phyloP scores from a whole-genome alignment of 139 green algal species.

The Chlamydomonas eustigma region DNA sequence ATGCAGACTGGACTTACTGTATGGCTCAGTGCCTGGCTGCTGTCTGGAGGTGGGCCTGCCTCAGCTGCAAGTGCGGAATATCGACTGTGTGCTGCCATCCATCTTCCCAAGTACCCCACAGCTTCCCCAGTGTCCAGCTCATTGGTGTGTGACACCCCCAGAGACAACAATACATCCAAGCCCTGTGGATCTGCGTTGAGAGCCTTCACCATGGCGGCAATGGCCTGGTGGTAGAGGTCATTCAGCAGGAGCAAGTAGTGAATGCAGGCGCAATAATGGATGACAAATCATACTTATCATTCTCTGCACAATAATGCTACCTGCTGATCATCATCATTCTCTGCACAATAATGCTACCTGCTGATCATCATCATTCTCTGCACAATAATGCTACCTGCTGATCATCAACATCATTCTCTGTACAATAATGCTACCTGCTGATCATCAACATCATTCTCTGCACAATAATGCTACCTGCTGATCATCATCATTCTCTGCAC shows the following conservation, averaged over 20 bases:
- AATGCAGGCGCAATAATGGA: too few species aligned
- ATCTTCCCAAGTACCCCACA: constrained; percentile 45
- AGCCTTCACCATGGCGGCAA: constrained; percentile 79
- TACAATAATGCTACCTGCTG: too few species aligned
- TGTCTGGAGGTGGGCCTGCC: constrained; percentile 33
- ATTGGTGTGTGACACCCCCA: constrained; percentile 96
- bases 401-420: too few species aligned
- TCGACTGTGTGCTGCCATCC: constrained; percentile 40
- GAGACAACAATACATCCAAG: constrained; percentile 82
- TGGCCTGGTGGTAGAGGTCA: constrained; percentile 63
- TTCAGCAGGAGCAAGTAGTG: too few species aligned
- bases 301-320: too few species aligned
- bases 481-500: constrained; percentile 98
- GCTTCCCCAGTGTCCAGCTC: constrained; percentile 85
- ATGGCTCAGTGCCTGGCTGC: constrained; percentile 43
- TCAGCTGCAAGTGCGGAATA: constrained; percentile 33
- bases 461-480: too few species aligned
- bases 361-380: too few species aligned
- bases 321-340: too few species aligned
- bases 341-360: too few species aligned
- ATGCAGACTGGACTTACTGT: background rate
- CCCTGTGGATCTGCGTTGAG: constrained; percentile 72
- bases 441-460: too few species aligned
- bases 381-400: too few species aligned
- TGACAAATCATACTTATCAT: too few species aligned